Evolutionary conservation across 306 rosid species (phyloP), one percentile per base, ranked within the genome.

Genomic region (Macrotyloma uniflorum): DNA sequence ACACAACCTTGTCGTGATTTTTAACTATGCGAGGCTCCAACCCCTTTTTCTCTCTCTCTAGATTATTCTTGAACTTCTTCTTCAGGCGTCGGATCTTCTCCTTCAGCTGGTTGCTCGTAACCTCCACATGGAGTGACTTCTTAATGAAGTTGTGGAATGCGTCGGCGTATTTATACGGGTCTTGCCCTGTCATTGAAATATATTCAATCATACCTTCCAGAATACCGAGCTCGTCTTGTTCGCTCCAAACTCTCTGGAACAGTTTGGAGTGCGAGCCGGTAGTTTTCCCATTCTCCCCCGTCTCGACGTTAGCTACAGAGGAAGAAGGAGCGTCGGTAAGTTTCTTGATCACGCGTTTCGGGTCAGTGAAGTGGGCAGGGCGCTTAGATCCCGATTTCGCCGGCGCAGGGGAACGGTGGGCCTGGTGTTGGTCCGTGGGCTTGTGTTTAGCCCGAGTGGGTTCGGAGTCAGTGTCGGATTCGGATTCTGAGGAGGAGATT

Each of bases 81-180:
- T 45, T 91, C 85, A 93, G 2, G 43, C 88, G 72, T 0, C 90
- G 79, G 14, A 93, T 65, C 87, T 93, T 93, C 33, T 85, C 84
- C 32, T 54, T 33, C 61, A 91, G 14, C 30, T 93, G 97, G 0
- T 0, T 8, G 43, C 32, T 80, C 0, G 84, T 43, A 0, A 81
- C 87, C 0, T 91, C 89, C 0, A 35, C 68, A 2, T 85, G 84
- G 0, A 93, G 72, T 36, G 84, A 78, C 50, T 86, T 76, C 86
- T 78, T 87, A 0, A 93, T 55, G 12, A 71, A 88, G 9, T 81
- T 86, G 4, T 86, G 83, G 42, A 93, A 90, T 0, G 80, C 86
- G 1, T 4, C 46, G n/a, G 70, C 24, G 1, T 85, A 76, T 5
- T 72, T 36, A 4, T 35, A 1, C 0, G 94, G 88, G 5, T 85